Conservation (phyloP, 805 yeast genomes). For the Metschnikowia shivogae region DNA sequence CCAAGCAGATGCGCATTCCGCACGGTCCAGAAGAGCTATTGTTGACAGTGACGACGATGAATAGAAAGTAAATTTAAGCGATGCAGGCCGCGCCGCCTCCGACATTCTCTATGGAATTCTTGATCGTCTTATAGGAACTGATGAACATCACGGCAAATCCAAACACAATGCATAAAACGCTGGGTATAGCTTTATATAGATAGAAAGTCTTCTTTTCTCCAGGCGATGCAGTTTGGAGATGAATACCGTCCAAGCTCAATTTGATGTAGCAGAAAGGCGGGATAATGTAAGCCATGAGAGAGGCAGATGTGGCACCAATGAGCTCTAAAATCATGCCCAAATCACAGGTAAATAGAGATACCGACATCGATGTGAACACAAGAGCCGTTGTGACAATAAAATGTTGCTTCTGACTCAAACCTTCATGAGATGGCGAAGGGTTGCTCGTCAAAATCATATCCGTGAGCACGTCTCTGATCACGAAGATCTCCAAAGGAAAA, state of each 20-base stretch:
- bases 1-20: neutral
- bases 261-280: conserved; percentile 83
- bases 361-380: conserved; percentile 66
- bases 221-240: conserved; percentile 25
- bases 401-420: conserved; percentile 48
- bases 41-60: conserved; percentile 26
- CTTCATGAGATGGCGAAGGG: conserved; percentile 6
- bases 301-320: conserved; percentile 91
- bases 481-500: conserved; percentile 86
- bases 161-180: conserved; percentile 58
- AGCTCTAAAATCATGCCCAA: conserved; percentile 85
- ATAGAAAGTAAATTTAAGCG: conserved; percentile 20
- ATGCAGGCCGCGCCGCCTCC: conserved; percentile 48
- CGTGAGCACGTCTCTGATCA: conserved; percentile 79
- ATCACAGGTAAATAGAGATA: conserved; percentile 78
- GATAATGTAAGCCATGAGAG: conserved; percentile 83
- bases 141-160: conserved; percentile 76
- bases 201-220: conserved; percentile 26
- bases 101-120: conserved; percentile 35
- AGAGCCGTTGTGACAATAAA: conserved; percentile 59
- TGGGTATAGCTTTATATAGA: conserved; percentile 48
- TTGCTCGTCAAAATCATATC: conserved; percentile 45
- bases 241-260: conserved; percentile 45
- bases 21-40: conserved; percentile 15
- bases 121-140: conserved; percentile 72